phyloP scores from a whole-genome alignment of 2,329 filamentous ascomycete genomes.

The Annulohypoxylon truncatum region DNA sequence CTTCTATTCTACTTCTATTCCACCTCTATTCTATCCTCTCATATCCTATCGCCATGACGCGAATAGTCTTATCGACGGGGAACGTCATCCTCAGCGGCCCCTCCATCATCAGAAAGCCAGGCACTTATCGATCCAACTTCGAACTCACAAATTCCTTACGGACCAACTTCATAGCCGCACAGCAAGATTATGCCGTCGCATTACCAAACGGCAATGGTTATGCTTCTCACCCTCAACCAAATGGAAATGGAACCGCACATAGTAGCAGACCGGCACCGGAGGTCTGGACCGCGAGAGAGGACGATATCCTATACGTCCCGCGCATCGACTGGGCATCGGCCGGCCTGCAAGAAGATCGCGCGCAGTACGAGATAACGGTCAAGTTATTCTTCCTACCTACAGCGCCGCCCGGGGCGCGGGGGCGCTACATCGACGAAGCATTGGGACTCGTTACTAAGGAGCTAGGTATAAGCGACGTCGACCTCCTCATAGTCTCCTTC shows the following conservation, averaged over 20 bases:
- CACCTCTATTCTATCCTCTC: neutral
- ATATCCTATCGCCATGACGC: constrained; percentile 40
- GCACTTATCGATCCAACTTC: constrained; percentile 86
- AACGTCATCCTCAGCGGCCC: constrained; percentile 89
- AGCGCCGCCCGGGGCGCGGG: constrained; percentile 72
- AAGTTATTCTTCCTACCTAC: constrained; percentile 93
- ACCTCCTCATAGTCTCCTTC: constrained; percentile 92
- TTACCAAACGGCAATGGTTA: constrained; percentile 33
- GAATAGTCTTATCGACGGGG: constrained; percentile 48
- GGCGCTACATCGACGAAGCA: constrained; percentile 79
- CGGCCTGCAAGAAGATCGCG: constrained; percentile 81
- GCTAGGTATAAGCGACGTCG: constrained; percentile 78
- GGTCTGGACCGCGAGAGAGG: constrained; percentile 76
- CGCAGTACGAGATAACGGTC: constrained; percentile 92
- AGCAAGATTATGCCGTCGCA: constrained; percentile 66
- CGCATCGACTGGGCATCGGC: constrained; percentile 77
- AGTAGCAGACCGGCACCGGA: constrained; percentile 51
- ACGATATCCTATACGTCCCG: constrained; percentile 77
- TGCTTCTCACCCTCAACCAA: constrained; percentile 34
- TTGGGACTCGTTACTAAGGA: constrained; percentile 84
- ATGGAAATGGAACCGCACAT: constrained; percentile 47
- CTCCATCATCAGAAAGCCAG: constrained; percentile 83
- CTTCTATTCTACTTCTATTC: neutral
- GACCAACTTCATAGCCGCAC: constrained; percentile 81
- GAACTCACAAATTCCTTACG: constrained; percentile 91